Conservation (phyloP, 139 green algal species). For the Volvox africanus region DNA sequence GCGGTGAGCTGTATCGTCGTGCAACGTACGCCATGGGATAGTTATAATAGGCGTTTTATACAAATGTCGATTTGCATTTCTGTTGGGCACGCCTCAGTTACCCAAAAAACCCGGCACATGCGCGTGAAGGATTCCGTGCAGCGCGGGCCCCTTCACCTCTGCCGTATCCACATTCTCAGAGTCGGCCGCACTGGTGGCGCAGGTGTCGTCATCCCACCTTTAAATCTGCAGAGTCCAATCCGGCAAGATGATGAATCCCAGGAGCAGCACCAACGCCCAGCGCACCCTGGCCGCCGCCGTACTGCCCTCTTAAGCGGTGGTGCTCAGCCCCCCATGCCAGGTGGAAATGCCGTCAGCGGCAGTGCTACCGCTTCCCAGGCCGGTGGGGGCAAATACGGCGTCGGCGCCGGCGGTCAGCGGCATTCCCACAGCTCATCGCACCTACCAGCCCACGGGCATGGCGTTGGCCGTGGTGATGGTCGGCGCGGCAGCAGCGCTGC, state of each 20-base stretch:
- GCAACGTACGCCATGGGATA: background rate
- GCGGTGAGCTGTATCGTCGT: no score
- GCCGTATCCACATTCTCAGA: background rate
- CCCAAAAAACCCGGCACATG: background rate
- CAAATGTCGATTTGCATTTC: background rate
- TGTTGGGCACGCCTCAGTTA: background rate
- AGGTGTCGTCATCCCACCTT: background rate
- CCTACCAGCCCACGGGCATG: conserved; percentile 8
- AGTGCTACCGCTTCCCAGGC: no score
- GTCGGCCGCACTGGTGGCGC: background rate
- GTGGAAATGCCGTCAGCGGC: background rate
- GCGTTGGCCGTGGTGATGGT: background rate
- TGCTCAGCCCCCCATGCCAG: background rate
- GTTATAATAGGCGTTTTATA: background rate
- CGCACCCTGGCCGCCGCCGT: background rate
- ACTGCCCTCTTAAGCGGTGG: background rate
- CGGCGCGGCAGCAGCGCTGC: background rate
- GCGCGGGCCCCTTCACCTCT: no score
- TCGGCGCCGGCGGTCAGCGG: background rate
- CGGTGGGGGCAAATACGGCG: background rate
- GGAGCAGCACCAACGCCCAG: no score
- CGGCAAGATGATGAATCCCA: background rate
- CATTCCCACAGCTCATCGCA: conserved; percentile 15
- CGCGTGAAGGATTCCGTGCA: background rate
- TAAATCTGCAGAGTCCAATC: background rate